Conservation (phyloP, 257 asterid species). For the Nicotiana sylvestris region DNA sequence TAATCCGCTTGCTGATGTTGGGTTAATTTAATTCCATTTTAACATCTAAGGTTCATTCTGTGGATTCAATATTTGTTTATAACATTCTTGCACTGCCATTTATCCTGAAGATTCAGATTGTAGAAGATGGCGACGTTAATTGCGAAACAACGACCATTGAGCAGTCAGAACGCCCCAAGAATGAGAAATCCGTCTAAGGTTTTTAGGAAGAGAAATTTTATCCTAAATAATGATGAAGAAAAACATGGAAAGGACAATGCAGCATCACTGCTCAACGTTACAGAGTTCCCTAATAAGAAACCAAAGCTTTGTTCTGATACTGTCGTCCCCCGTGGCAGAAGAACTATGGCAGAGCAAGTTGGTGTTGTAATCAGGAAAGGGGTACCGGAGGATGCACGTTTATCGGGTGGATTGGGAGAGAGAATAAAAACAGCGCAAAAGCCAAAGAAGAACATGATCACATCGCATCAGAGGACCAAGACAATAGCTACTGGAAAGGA, state of each 20-base stretch:
- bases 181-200: conserved; percentile 23
- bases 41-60: neutral
- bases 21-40: neutral
- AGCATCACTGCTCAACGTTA: conserved; percentile 10
- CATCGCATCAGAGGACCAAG: conserved; percentile 13
- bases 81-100: neutral
- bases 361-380: conserved; percentile 14
- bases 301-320: conserved; percentile 11
- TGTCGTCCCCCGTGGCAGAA: conserved; percentile 12
- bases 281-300: conserved; percentile 15
- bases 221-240: conserved; percentile 39
- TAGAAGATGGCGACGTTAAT: conserved; percentile 41
- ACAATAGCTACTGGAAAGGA: conserved; percentile 11
- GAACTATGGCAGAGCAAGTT: conserved; percentile 15
- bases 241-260: conserved; percentile 29
- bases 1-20: neutral
- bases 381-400: neutral
- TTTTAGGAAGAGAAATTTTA: conserved; percentile 39
- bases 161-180: conserved; percentile 17
- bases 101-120: neutral
- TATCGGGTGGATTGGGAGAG: neutral
- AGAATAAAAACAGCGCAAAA: neutral
- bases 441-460: neutral
- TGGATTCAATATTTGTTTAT: neutral
- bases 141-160: conserved; percentile 33